phyloP scores from a whole-genome alignment of 495 filamentous ascomycete genomes.

The Aspergillus affinis region DNA sequence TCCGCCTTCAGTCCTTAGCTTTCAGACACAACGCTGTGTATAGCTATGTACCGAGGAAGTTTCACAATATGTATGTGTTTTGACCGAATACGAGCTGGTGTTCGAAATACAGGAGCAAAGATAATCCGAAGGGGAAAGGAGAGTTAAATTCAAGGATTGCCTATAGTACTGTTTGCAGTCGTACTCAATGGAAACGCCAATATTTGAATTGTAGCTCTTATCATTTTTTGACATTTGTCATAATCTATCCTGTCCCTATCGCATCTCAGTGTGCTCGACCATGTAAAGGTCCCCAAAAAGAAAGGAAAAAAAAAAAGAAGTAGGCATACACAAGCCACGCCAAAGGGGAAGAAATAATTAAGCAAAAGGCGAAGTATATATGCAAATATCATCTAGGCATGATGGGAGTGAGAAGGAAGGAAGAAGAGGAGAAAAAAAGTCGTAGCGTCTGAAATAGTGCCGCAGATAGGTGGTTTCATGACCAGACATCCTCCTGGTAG shows the following conservation, averaged over 20 bases:
- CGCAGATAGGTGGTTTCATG: constrained; percentile 51
- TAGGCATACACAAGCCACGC: constrained; percentile 33
- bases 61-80: too few relatives aligned
- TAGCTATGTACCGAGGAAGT: too few relatives aligned
- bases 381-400: constrained; percentile 36
- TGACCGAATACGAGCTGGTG: too few relatives aligned
- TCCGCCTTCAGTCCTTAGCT: too few relatives aligned
- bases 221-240: neutral
- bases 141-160: too few relatives aligned
- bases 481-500: constrained; percentile 98
- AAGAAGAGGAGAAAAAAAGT: constrained; percentile 22
- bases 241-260: neutral
- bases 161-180: too few relatives aligned
- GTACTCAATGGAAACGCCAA: too few relatives aligned
- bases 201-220: neutral
- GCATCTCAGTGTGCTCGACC: neutral
- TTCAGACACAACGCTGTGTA: too few relatives aligned
- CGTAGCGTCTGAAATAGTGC: constrained; percentile 17
- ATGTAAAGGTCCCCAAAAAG: neutral
- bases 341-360: constrained; percentile 21
- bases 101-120: too few relatives aligned
- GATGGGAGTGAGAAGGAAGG: constrained; percentile 19
- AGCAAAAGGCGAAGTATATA: constrained; percentile 33
- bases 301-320: neutral
- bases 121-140: too few relatives aligned